Percentiles rank a stretch among this genome's conserved stretches.
Evolutionary conservation across 2,329 filamentous ascomycete genomes (phyloP).

Genomic region (Aureobasidium sp.): DNA sequence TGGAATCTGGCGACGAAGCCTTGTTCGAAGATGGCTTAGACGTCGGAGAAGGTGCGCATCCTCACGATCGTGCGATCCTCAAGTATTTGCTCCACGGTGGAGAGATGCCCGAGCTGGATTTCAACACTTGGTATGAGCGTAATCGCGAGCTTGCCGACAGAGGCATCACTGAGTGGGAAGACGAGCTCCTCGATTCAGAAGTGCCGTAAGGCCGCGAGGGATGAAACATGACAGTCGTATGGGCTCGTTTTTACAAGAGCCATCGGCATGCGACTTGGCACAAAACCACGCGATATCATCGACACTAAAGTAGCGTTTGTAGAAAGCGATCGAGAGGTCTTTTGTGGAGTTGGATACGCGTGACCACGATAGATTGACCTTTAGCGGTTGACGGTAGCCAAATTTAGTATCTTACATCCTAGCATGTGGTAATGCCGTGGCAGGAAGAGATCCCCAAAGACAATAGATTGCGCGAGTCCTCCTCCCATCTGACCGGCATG

Average conservation of each 20-base stretch:
- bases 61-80: conserved; percentile 5
- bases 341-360: not conserved
- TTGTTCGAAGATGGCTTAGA: conserved; percentile 10
- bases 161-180: not conserved
- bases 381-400: not conserved
- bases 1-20: conserved; percentile 15
- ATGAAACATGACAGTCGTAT: not conserved
- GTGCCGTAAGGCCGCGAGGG: not conserved
- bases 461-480: not conserved
- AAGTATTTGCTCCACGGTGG: not conserved
- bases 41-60: not conserved
- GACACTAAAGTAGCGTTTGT: not conserved
- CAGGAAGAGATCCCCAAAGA: not conserved
- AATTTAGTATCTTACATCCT: not conserved
- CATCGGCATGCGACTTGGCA: not conserved
- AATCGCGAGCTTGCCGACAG: not conserved
- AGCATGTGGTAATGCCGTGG: not conserved
- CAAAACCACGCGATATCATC: no score
- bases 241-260: not conserved
- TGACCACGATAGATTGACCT: not conserved
- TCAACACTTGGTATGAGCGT: conserved; percentile 4
- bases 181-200: conserved; percentile 3
- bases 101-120: conserved; percentile 5
- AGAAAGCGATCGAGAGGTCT: not conserved
- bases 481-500: not conserved